Evolutionary conservation across 352 stramenopile genomes (phyloP).

Genomic region (Pythium diclinum): DNA sequence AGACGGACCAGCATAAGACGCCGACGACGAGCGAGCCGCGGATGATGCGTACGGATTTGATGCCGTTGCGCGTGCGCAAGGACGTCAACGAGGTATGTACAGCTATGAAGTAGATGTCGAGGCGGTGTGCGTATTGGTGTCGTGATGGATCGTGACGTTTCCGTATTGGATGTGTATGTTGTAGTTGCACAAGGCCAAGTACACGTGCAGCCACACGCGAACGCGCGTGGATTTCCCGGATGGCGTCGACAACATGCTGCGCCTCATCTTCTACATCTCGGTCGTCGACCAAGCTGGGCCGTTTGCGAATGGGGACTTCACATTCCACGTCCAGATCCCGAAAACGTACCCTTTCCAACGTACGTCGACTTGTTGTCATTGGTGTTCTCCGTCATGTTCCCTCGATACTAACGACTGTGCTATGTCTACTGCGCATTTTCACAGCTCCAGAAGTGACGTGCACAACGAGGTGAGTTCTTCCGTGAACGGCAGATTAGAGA

Average conservation of each 20-base stretch:
- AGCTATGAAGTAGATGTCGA: not conserved
- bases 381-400: not conserved
- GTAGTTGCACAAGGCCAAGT: constrained; percentile 79
- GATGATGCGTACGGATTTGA: constrained; percentile 72
- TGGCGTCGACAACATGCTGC: constrained; percentile 76
- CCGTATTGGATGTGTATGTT: not conserved
- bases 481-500: not conserved
- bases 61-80: constrained; percentile 76
- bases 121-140: not conserved
- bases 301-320: constrained; percentile 85
- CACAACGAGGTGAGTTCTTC: constrained; percentile 46
- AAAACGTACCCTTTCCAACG: constrained; percentile 86
- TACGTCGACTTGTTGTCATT: constrained; percentile 18
- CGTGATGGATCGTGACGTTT: constrained; percentile 3
- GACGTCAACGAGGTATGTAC: constrained; percentile 77
- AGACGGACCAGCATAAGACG: not conserved
- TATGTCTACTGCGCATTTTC: constrained; percentile 1
- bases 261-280: constrained; percentile 76
- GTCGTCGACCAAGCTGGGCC: constrained; percentile 66
- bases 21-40: not conserved
- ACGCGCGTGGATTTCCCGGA: constrained; percentile 85
- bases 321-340: constrained; percentile 83
- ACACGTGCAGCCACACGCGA: constrained; percentile 67
- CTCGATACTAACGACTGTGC: not conserved
- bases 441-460: constrained; percentile 71